These are phyloP conservation scores for Agrostemma githago DNA, from an alignment of 148 eudicot species.

Conservation along the genomic window DNA sequence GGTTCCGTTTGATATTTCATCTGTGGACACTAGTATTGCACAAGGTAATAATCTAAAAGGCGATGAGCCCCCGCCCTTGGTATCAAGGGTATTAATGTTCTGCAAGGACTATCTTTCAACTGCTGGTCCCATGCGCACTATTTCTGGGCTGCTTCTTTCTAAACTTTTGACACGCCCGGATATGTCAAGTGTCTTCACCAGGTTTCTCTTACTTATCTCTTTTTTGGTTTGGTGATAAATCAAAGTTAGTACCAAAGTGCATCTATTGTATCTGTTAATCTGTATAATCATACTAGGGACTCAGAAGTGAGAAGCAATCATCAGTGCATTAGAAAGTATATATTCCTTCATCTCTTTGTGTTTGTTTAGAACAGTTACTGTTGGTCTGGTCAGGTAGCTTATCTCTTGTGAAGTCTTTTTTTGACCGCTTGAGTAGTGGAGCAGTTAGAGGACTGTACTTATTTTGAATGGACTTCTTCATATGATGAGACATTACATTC, in stretches of 20 bases:
- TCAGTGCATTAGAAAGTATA: neutral
- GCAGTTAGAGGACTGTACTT: neutral
- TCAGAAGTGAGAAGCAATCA: neutral
- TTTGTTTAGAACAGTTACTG: neutral
- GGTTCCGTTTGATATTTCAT: slow-evolving; percentile 90
- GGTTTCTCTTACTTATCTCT: slow-evolving; percentile 33
- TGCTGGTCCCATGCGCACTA: slow-evolving; percentile 96
- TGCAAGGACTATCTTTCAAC: slow-evolving; percentile 82
- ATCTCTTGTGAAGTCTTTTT: slow-evolving; percentile 1
- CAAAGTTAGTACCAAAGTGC: neutral
- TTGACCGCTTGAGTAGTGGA: neutral
- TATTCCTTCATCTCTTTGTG: neutral
- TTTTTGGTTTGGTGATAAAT: neutral
- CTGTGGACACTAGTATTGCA: slow-evolving; percentile 82
- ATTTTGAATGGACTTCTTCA: neutral
- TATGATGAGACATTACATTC: neutral
- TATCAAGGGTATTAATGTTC: slow-evolving; percentile 54
- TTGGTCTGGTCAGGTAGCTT: slow-evolving; percentile 6
- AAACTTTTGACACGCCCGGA: slow-evolving; percentile 93
- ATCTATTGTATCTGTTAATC: neutral
- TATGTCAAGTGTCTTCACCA: slow-evolving; percentile 74
- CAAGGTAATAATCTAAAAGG: slow-evolving; percentile 29
- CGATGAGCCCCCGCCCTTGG: slow-evolving; percentile 82
- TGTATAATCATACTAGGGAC: slow-evolving; percentile 2
- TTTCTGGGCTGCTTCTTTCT: slow-evolving; percentile 83